Base-by-base conservation (phyloP, 768 basidiomycete genomes). In the Rhizopogon vesiculosus region DNA sequence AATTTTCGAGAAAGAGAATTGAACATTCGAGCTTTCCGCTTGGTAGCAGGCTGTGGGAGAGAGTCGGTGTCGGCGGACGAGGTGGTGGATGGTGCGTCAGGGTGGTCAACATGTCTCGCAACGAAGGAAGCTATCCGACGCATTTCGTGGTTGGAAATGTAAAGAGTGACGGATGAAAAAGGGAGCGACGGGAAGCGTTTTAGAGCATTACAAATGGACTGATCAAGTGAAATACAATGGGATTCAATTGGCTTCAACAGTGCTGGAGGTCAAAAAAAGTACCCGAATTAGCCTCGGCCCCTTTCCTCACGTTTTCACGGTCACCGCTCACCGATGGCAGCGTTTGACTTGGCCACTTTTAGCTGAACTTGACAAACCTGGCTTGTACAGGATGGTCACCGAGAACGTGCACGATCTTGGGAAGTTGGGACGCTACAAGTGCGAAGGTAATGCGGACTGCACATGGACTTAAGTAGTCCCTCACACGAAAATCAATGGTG, bases 41-140 rank as follows among this genome's bases (percentile, higher is more conserved):
- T 72, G 56, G 63, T 62, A 19, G 45, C 45, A 25, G 60, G 59
- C 45, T 44, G 40, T 9, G 61, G 44, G 31, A 40, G 33, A 12
- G 51, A 7, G 57, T 61, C 61, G 35, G 3, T 3, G 44, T 67
- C 58, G 45, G 56, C 48, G 4, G 65, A 50, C 38, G 64, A 53
- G 45, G 59, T 56, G 31, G 53, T 39, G 5, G 62, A 35, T 19
- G 59, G 42, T 13, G 50, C 55, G 55, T 66, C 61, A n/a, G 64
- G 54, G 59, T 61, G 66, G 69, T 71, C 66, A 28, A 51, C 49
- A 53, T 64, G 65, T 61, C 74, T 76, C 38, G 69, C 66, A 64
- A 68, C 63, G 61, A 89, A 82, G 63, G 84, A 80, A 55, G 78
- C 78, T 66, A 89, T 71, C 61, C 86, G 82, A 64, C 84, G 84